phyloP scores from a whole-genome alignment of 2,329 filamentous ascomycete species.

The Ceratocystis eucalypticola region DNA sequence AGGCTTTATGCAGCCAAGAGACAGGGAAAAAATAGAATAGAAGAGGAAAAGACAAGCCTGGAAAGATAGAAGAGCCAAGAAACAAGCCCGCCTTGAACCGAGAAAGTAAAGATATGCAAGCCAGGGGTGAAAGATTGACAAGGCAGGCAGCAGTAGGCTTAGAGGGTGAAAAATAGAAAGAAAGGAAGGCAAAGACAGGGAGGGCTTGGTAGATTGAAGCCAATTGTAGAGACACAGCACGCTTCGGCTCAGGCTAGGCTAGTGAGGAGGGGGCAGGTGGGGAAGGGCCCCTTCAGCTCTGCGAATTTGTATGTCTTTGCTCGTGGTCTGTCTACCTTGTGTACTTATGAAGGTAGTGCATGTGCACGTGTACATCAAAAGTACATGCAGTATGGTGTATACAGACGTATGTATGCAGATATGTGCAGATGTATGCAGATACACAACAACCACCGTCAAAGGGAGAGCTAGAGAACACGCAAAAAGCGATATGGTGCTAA shows the following conservation, averaged over 20 bases:
- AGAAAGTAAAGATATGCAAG: conserved; percentile 3
- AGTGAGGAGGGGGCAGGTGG: not conserved
- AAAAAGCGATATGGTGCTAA: not conserved
- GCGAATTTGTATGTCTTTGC: not conserved
- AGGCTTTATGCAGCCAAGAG: not conserved
- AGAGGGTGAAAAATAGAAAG: conserved; percentile 22
- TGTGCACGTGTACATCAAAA: not conserved
- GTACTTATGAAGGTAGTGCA: not conserved
- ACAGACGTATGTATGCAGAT: not conserved
- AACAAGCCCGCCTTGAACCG: conserved; percentile 16
- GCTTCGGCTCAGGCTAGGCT: not conserved
- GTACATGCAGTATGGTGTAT: not conserved
- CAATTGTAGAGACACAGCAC: not conserved
- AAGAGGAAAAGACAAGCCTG: not conserved
- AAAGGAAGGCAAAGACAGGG: not conserved
- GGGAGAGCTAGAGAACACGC: not conserved
- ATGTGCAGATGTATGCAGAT: not conserved
- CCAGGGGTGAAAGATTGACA: conserved; percentile 15
- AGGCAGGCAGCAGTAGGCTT: not conserved
- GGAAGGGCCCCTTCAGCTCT: not conserved
- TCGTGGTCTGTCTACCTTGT: not conserved
- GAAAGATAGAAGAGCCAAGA: not conserved
- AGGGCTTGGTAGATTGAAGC: not conserved
- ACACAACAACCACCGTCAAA: not conserved
- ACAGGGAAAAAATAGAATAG: conserved; percentile 1